Evolutionary conservation across 1,284 basidiomycete species (phyloP), one percentile per base, ranked within the genome.

Genomic region (Hypsizygus ulmarius): DNA sequence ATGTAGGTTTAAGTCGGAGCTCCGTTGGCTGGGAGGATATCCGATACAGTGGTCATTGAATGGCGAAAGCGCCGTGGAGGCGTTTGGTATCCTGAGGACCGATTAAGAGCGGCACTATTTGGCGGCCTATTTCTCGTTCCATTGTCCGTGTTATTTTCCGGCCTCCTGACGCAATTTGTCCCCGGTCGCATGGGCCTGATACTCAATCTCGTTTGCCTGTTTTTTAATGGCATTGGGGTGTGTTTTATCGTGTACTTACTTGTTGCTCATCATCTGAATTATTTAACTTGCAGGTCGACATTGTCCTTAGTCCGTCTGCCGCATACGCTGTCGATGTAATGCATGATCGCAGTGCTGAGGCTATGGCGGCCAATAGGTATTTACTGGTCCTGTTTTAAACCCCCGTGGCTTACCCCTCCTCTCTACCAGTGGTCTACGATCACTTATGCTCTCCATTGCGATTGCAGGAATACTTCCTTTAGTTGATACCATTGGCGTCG

Each of bases 191-290:
- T 62, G 7, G 66, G 65, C 5, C 40, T 66, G 12, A 49, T 47
- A 1, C 45, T 66, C 2, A 63, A 58, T 49, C 51, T 71, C 3
- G 19, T 66, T 1, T 69, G 66, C 46, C 47, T 73, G 7, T 72
- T 71, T 35, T 32, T 66, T n/a, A 68, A 70, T 42, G 73, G 72
- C 0, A 35, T 69, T 11, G 71, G 68, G 39, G 78, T 79, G 51
- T 36, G 75, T 68, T 12, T 16, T 14, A 2, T 16, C 1, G 16
- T 12, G 27, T 40, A 2, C 4, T 29, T 18, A 29, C 35, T 9
- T 8, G 15, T 10, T 35, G 2, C 14, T 19, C 16, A 16, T 25
- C 16, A 18, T 6, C 33, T 44, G 25, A 14, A 16, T 16, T n/a
- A 32, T n/a, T 19, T 11, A 5, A 28, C 33, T 29, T 29, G 10